Percentiles rank a stretch among this genome's conserved stretches.
These are phyloP conservation scores for Macadamia integrifolia DNA, from an alignment of 164 flowering plant genomes.

Conservation along the genomic window DNA sequence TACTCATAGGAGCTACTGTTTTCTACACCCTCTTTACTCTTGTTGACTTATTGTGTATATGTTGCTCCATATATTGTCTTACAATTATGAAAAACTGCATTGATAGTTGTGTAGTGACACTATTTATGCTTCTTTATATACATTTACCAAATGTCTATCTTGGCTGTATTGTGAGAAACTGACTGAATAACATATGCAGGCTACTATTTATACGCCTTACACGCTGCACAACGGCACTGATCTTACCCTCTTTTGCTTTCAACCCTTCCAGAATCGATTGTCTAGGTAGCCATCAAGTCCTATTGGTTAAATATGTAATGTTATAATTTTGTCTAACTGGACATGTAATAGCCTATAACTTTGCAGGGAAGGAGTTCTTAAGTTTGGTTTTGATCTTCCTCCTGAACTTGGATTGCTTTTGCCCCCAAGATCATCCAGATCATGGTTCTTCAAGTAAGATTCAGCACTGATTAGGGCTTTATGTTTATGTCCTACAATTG, in stretches of 20 bases:
- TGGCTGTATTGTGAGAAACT: constrained; percentile 1
- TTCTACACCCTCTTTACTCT: too few relatives aligned
- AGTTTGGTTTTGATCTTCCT: constrained; percentile 36
- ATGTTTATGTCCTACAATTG: too few relatives aligned
- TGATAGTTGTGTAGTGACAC: background rate
- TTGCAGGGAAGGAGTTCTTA: constrained; percentile 54
- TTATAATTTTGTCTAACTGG: too few relatives aligned
- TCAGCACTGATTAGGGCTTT: background rate
- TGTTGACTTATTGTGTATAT: too few relatives aligned
- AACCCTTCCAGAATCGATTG: constrained; percentile 45
- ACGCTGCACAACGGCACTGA: constrained; percentile 65
- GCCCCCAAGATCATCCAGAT: constrained; percentile 53
- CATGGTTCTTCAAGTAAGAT: constrained; percentile 86
- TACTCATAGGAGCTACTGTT: too few relatives aligned
- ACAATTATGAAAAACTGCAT: background rate
- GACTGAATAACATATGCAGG: constrained; percentile 41
- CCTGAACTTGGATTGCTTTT: constrained; percentile 59
- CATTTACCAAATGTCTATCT: background rate
- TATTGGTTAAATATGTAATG: too few relatives aligned
- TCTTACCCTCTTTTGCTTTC: constrained; percentile 41
- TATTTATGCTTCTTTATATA: background rate
- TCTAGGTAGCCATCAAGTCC: constrained; percentile 41
- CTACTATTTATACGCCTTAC: constrained; percentile 61
- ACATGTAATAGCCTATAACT: constrained; percentile 5
- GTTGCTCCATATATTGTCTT: background rate